phyloP scores from a whole-genome alignment of 345 rosid genomes.

The Salix suchowensis region DNA sequence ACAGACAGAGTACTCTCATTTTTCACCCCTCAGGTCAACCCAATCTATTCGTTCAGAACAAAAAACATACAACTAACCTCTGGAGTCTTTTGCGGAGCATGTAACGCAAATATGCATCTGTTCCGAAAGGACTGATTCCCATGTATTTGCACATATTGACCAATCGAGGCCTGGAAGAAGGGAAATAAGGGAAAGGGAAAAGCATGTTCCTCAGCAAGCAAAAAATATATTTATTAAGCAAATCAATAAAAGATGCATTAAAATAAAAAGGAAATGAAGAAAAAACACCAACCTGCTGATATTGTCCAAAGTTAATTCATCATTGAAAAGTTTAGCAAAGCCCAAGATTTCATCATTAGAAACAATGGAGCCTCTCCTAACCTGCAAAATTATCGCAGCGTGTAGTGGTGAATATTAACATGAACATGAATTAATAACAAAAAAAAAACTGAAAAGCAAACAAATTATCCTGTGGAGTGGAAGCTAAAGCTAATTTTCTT shows the following conservation, averaged over 20 bases:
- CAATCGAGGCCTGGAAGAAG: constrained; percentile 62
- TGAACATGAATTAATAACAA: neutral
- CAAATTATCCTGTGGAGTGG: neutral
- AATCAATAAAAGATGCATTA: neutral
- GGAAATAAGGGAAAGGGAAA: neutral
- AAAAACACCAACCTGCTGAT: constrained; percentile 64
- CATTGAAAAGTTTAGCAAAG: constrained; percentile 90
- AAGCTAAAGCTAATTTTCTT: neutral
- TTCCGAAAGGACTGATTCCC: constrained; percentile 93
- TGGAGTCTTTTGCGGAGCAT: constrained; percentile 88
- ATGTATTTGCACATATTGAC: constrained; percentile 98
- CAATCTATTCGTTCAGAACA: neutral
- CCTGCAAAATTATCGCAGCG: constrained; percentile 37
- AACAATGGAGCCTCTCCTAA: constrained; percentile 80
- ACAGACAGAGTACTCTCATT: neutral
- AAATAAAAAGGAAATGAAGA: neutral
- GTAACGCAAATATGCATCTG: constrained; percentile 87
- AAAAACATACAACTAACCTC: constrained; percentile 46
- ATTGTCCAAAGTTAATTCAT: constrained; percentile 91
- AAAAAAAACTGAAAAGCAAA: neutral
- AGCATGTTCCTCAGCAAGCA: neutral
- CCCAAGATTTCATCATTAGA: constrained; percentile 95
- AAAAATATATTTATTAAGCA: neutral
- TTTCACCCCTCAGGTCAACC: neutral
- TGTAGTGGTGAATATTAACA: neutral